Conservation (phyloP, 805 yeast genomes). For the Yarrowia osloensis region DNA sequence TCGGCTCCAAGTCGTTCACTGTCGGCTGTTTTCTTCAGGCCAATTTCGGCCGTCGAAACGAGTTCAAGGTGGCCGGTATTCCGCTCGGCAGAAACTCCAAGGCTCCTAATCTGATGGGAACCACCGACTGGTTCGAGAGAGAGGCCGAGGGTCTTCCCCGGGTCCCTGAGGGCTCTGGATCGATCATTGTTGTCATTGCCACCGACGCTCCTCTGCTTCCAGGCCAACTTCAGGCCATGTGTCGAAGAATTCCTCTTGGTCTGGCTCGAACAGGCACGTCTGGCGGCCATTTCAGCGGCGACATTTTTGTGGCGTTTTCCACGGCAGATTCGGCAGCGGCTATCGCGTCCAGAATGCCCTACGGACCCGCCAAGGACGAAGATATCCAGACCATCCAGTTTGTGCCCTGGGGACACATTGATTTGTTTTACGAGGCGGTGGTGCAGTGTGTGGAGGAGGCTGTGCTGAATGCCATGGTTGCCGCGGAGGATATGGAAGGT, state of each 20-base stretch:
- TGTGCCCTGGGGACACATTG: conserved; percentile 21
- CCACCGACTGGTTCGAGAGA: conserved; percentile 19
- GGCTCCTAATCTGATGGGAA: conserved; percentile 19
- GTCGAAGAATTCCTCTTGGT: conserved; percentile 9
- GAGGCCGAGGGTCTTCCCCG: conserved; percentile 1
- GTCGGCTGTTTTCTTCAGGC: conserved; percentile 12
- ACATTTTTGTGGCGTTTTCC: conserved; percentile 11
- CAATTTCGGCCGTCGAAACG: conserved; percentile 4
- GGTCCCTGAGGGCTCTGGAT: conserved; percentile 7
- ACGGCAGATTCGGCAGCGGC: neutral
- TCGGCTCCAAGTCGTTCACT: neutral
- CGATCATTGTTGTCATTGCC: conserved; percentile 6
- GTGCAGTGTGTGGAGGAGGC: conserved; percentile 20
- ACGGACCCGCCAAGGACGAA: neutral
- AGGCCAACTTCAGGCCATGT: neutral
- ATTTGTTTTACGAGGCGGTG: neutral
- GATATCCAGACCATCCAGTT: neutral
- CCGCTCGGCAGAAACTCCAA: neutral
- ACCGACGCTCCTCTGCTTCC: conserved; percentile 14
- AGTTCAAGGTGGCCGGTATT: neutral
- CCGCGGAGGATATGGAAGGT: conserved; percentile 8
- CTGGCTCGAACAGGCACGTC: conserved; percentile 20
- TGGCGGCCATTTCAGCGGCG: conserved; percentile 11
- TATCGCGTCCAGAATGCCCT: conserved; percentile 9
- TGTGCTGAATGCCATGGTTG: neutral